Base-by-base conservation (phyloP, 768 basidiomycete species). In the Suillus alpinus region DNA sequence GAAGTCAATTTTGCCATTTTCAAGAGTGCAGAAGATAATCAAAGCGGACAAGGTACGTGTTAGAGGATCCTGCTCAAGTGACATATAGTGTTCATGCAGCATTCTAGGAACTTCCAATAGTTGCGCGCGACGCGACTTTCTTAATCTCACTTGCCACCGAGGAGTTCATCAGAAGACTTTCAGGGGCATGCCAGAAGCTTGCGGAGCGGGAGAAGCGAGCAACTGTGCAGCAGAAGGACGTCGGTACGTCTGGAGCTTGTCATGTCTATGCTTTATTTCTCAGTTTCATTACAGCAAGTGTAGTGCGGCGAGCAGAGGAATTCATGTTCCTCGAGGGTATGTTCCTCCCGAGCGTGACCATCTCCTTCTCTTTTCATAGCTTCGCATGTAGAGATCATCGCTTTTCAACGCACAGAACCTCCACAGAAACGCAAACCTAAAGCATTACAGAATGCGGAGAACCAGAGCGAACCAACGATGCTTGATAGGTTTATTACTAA, bases 101-200 rank as follows among this genome's bases (percentile, higher is more conserved):
- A 51, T 16, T 51, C 39, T 32, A 93, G 91, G 91, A 93, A 49
- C 81, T 94, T 56, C 86, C 89, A 0, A 85, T 86, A 44, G 78
- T 92, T 5, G 86, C 87, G 12, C 87, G 80, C 69, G 94, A 95
- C 57, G 92, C 92, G 26, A 82, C 85, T 0, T 86, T 92, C 65
- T 74, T 94, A 63, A 87, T 95, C 50, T 86, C 91, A 23, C 76
- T 93, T 31, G 93, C 93, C 6, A 88, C 94, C 59, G 94, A 96
- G 74, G 89, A 93, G 71, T 95, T 96, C 65, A 88, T 95, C 57
- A 86, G 84, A 71, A 82, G 86, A 55, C 75, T 95, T 32, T 81
- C 83, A 36, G 84, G 88, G 59, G 88, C 91, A 6, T 84, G 83
- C n/a, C 86, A 90, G 63, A 81, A 77, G 57, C 81, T 86, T 14